A percentile compares a stretch with the other conserved stretches of the same genome.
These are phyloP conservation scores for Pythium apleroticum DNA, from an alignment of 352 stramenopile species.

Conservation along the genomic window DNA sequence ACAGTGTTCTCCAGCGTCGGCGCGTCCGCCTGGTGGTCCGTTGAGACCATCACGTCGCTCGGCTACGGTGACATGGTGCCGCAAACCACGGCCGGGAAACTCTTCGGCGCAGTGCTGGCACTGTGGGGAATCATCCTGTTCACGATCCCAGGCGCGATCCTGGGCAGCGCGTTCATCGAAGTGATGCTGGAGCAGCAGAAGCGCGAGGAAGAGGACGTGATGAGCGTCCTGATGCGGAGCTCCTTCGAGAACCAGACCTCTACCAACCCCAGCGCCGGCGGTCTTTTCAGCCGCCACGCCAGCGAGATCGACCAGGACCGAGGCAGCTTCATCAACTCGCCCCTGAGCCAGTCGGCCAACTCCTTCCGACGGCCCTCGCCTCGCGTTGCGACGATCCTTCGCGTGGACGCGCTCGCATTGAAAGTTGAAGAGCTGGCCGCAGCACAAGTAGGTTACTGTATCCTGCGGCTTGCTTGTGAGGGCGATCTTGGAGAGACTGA, in stretches of 20 bases:
- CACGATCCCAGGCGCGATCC: slow-evolving; percentile 76
- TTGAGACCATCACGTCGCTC: slow-evolving; percentile 86
- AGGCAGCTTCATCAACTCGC: not conserved
- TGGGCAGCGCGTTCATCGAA: slow-evolving; percentile 78
- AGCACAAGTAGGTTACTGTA: not conserved
- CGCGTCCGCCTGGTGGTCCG: slow-evolving; percentile 74
- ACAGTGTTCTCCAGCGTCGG: slow-evolving; percentile 77
- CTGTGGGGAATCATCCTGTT: slow-evolving; percentile 87
- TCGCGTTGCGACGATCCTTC: slow-evolving; percentile 9
- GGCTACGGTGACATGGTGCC: slow-evolving; percentile 84
- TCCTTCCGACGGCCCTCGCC: slow-evolving; percentile 14
- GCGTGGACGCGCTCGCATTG: slow-evolving; percentile 3
- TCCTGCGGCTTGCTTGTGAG: not conserved
- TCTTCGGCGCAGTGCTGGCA: slow-evolving; percentile 72
- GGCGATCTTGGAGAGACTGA: not conserved
- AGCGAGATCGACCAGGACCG: slow-evolving; percentile 8
- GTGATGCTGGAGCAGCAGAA: slow-evolving; percentile 62
- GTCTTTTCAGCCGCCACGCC: not conserved
- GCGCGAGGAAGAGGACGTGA: slow-evolving; percentile 7
- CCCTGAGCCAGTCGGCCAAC: slow-evolving; percentile 3
- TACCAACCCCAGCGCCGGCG: not conserved
- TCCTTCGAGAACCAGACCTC: slow-evolving; percentile 1
- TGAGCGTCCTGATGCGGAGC: slow-evolving; percentile 8
- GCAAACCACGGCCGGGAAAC: slow-evolving; percentile 54
- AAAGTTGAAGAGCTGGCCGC: slow-evolving; percentile 11